These are phyloP conservation scores for Agapanthus africanus DNA, from an alignment of 106 monocot species.

Conservation along the genomic window DNA sequence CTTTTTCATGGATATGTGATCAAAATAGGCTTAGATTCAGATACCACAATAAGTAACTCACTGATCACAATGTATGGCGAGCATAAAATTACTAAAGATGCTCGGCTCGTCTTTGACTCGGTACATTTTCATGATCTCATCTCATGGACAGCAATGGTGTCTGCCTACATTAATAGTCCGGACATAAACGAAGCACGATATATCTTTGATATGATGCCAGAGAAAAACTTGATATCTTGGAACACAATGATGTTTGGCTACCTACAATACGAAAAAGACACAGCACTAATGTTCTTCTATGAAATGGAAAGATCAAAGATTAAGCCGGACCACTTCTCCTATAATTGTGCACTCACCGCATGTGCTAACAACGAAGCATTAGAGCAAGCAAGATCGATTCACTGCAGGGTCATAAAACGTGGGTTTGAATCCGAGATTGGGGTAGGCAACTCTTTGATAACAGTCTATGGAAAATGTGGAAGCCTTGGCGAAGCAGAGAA, in stretches of 20 bases:
- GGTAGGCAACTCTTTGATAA: constrained; percentile 30
- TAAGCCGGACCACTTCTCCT: constrained; percentile 31
- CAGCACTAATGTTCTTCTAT: constrained; percentile 12
- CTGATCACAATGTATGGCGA: constrained; percentile 38
- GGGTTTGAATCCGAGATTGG: constrained; percentile 22
- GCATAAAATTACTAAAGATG: constrained; percentile 17
- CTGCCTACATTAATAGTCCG: constrained; percentile 17
- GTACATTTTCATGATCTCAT: constrained; percentile 21
- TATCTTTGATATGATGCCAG: constrained; percentile 26
- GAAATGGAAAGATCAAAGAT: constrained; percentile 25
- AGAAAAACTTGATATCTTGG: constrained; percentile 33
- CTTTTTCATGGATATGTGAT: constrained; percentile 21
- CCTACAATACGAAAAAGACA: constrained; percentile 17
- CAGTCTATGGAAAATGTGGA: constrained; percentile 33
- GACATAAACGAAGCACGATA: constrained; percentile 13
- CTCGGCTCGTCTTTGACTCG: constrained; percentile 20
- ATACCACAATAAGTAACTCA: constrained; percentile 20
- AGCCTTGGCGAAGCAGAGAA: constrained; percentile 19
- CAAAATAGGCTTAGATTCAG: constrained; percentile 16
- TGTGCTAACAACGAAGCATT: constrained; percentile 22
- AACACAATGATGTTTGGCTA: constrained; percentile 41
- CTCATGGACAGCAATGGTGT: constrained; percentile 31
- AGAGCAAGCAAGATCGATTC: constrained; percentile 25
- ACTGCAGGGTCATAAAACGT: constrained; percentile 19
- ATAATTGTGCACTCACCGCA: constrained; percentile 26